Conservation (phyloP, 2,329 filamentous ascomycete species). For the Ophiostoma triangulosporum region DNA sequence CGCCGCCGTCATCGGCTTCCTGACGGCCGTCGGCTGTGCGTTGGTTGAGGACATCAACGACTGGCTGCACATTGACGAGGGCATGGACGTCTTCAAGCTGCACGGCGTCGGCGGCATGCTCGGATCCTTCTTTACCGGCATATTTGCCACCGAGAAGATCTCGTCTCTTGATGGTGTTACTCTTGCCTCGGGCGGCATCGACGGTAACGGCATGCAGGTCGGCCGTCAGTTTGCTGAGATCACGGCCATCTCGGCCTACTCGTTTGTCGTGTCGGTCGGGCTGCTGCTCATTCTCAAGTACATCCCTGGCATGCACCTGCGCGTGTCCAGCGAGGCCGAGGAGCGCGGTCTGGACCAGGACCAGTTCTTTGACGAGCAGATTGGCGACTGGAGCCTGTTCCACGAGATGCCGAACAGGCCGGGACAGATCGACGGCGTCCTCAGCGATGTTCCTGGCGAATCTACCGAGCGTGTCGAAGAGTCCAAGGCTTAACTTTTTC, state of each 20-base stretch:
- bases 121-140: constrained; percentile 64
- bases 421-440: not conserved
- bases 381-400: constrained; percentile 40
- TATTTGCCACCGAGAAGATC: constrained; percentile 61
- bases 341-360: constrained; percentile 47
- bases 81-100: constrained; percentile 83
- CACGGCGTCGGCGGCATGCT: constrained; percentile 75
- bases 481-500: no score
- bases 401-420: not conserved
- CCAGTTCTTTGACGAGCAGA: constrained; percentile 43
- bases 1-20: constrained; percentile 43
- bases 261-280: constrained; percentile 53
- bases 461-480: not conserved
- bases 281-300: constrained; percentile 60
- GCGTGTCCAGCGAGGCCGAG: constrained; percentile 53
- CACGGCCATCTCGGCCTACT: constrained; percentile 49
- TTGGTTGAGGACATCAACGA: constrained; percentile 77
- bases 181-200: constrained; percentile 51
- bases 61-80: constrained; percentile 64
- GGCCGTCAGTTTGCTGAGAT: constrained; percentile 59
- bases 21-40: constrained; percentile 58
- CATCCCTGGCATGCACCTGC: constrained; percentile 55
- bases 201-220: constrained; percentile 59
- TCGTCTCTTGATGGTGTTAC: constrained; percentile 50
- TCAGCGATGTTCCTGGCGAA: not conserved